Percentiles rank a stretch among this genome's conserved stretches.
These are phyloP conservation scores for Leccinum boreale DNA, from an alignment of 768 basidiomycete species.

Conservation along the genomic window DNA sequence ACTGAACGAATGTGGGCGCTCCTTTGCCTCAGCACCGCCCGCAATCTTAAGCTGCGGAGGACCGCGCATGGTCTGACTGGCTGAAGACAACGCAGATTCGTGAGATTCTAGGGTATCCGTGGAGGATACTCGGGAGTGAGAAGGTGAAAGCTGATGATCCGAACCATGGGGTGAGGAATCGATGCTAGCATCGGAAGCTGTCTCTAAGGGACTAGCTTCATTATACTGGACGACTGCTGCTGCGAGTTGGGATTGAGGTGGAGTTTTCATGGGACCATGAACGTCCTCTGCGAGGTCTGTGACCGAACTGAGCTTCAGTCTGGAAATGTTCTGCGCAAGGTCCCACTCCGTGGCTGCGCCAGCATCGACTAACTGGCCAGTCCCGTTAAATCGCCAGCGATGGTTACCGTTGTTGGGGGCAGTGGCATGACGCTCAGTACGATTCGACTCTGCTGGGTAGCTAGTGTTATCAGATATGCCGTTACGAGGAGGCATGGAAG, in stretches of 20 bases:
- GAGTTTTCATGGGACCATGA: conserved; percentile 54
- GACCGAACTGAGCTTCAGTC: conserved; percentile 63
- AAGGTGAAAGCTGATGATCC: conserved; percentile 62
- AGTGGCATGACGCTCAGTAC: conserved; percentile 39
- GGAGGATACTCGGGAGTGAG: conserved; percentile 83
- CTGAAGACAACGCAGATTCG: conserved; percentile 48
- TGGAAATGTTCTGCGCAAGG: conserved; percentile 68
- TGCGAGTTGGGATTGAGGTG: conserved; percentile 61
- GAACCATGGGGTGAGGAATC: conserved; percentile 70
- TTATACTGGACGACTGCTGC: conserved; percentile 53
- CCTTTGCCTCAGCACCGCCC: conserved; percentile 57
- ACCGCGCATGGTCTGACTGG: conserved; percentile 55
- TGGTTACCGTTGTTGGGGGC: conserved; percentile 35
- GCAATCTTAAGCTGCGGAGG: conserved; percentile 53
- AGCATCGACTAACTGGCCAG: conserved; percentile 59
- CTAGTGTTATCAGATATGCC: conserved; percentile 24
- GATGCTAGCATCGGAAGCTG: conserved; percentile 65
- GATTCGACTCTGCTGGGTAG: conserved; percentile 23
- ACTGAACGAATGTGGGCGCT: conserved; percentile 79
- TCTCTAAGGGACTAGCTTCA: conserved; percentile 71
- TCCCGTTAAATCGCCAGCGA: conserved; percentile 64
- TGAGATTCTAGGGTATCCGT: conserved; percentile 68
- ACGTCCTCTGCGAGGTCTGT: conserved; percentile 50
- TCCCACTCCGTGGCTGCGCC: conserved; percentile 62
- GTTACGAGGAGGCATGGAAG: conserved; percentile 48